Evolutionary conservation across 371 early-diverging fungal species (phyloP).

Genomic region (Chytridium lagenaria): DNA sequence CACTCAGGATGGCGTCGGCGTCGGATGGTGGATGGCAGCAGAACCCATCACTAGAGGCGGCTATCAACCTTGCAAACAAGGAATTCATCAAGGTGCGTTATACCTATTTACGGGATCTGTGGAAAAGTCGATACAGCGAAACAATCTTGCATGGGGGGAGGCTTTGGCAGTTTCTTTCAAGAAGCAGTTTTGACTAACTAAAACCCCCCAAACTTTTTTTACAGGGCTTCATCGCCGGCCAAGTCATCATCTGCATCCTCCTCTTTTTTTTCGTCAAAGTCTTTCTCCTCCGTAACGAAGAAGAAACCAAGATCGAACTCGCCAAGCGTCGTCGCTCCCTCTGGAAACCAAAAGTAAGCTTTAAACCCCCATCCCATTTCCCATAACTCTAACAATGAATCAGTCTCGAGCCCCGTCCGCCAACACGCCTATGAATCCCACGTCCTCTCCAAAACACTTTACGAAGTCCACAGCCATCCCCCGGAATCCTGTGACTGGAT

Average conservation of each 20-base stretch:
- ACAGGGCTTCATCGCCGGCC: slow-evolving; percentile 52
- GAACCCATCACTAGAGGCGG: slow-evolving; percentile 40
- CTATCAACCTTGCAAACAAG: slow-evolving; percentile 46
- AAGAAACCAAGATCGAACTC: slow-evolving; percentile 51
- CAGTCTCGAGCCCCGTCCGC: slow-evolving; percentile 29
- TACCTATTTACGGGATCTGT: not conserved
- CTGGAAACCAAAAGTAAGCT: slow-evolving; percentile 45
- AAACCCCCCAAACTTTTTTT: not conserved
- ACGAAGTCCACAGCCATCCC: slow-evolving; percentile 44
- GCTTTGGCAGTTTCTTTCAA: not conserved
- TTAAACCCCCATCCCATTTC: too few species aligned
- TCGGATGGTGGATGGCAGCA: slow-evolving; percentile 7
- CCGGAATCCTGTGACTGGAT: slow-evolving; percentile 93
- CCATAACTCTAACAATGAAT: not conserved
- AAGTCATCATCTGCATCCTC: slow-evolving; percentile 50
- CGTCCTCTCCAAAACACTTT: slow-evolving; percentile 46
- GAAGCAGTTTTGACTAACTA: not conserved
- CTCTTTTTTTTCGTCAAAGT: slow-evolving; percentile 57
- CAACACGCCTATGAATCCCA: slow-evolving; percentile 48
- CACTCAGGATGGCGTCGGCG: not conserved
- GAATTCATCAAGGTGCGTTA: slow-evolving; percentile 51
- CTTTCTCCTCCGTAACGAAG: slow-evolving; percentile 53
- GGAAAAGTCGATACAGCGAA: too few species aligned
- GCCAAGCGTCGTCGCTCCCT: slow-evolving; percentile 24
- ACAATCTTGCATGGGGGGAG: not conserved